Evolutionary conservation across 208 protist genomes (phyloP).

Genomic region (Acanthamoeba castellanii): DNA sequence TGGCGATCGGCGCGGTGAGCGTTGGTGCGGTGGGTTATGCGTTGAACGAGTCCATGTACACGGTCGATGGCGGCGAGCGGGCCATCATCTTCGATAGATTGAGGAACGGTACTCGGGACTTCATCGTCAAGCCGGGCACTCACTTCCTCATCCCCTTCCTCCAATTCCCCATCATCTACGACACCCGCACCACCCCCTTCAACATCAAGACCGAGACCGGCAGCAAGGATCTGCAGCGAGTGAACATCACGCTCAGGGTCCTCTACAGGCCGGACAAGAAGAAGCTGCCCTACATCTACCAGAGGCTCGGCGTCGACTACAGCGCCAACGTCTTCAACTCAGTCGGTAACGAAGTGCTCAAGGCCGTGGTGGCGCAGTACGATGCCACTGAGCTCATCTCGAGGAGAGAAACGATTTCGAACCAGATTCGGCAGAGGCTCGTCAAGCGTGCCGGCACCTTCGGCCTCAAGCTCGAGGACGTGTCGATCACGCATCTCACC

Average conservation of each 20-base stretch:
- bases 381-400: slow-evolving; percentile 74
- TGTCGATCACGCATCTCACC: slow-evolving; percentile 93
- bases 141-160: slow-evolving; percentile 73
- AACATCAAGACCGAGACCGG: slow-evolving; percentile 66
- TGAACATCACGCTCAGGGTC: slow-evolving; percentile 97
- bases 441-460: slow-evolving; percentile 68
- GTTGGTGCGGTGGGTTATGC: slow-evolving; percentile 44
- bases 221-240: slow-evolving; percentile 94
- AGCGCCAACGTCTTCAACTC: slow-evolving; percentile 82
- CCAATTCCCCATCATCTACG: slow-evolving; percentile 72
- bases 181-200: slow-evolving; percentile 42
- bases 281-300: slow-evolving; percentile 95
- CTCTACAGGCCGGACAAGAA: slow-evolving; percentile 95
- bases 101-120: slow-evolving; percentile 73
- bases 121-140: slow-evolving; percentile 63
- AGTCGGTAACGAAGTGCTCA: slow-evolving; percentile 96
- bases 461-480: slow-evolving; percentile 58
- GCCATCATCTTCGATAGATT: slow-evolving; percentile 69
- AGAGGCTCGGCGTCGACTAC: slow-evolving; percentile 95
- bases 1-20: slow-evolving; percentile 15
- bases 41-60: slow-evolving; percentile 62
- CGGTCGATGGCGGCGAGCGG: slow-evolving; percentile 58
- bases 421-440: slow-evolving; percentile 71
- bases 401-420: slow-evolving; percentile 91
- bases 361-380: slow-evolving; percentile 92